phyloP scores from a whole-genome alignment of 331 rosid species.

The Erythrophleum ivorense region DNA sequence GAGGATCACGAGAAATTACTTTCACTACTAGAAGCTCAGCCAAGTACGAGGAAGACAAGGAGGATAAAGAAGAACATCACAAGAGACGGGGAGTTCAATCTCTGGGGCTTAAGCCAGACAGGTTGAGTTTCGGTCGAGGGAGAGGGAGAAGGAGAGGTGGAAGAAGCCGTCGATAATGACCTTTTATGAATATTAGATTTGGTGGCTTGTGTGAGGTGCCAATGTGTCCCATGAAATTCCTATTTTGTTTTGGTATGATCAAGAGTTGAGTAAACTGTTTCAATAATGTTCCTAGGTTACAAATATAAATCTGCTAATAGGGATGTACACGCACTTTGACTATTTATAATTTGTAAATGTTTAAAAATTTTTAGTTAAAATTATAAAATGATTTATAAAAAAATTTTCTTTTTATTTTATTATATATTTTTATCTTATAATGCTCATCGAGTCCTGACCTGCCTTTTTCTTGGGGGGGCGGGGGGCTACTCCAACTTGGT shows the following conservation, averaged over 20 bases:
- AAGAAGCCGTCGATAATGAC: constrained; percentile 57
- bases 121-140: constrained; percentile 49
- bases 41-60: constrained; percentile 70
- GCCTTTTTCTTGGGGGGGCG: no score
- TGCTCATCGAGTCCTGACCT: no score
- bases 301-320: no score
- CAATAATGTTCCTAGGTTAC: no score
- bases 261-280: neutral
- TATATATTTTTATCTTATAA: no score
- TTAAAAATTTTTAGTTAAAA: no score
- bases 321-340: no score
- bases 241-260: neutral
- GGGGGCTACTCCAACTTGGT: no score
- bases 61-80: constrained; percentile 40
- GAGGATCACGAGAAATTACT: constrained; percentile 90
- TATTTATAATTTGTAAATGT: no score
- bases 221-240: neutral
- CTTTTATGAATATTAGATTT: neutral
- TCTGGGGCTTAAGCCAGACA: constrained; percentile 57
- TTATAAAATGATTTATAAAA: no score
- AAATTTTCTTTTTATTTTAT: no score
- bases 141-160: constrained; percentile 51
- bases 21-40: constrained; percentile 72
- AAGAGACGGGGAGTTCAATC: constrained; percentile 74
- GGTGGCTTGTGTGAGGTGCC: neutral